Base-by-base conservation (phyloP, 257 asterid species). In the Penstemon davidsonii region DNA sequence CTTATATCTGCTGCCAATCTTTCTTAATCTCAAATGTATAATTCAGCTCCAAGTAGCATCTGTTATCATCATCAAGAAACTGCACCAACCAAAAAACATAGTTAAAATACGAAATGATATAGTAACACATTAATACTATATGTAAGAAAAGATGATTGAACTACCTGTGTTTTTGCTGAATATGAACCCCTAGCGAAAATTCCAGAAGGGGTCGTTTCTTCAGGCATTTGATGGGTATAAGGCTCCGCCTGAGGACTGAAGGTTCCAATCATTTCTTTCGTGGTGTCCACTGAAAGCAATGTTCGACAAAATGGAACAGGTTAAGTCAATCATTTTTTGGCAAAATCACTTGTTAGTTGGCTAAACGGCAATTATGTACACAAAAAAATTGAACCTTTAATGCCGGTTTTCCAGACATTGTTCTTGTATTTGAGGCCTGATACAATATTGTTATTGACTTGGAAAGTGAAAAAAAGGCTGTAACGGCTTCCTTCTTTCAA, bases 181-280 rank as follows among this genome's bases (percentile, higher is more conserved):
- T 94, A 94, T 4, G 99, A 82, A 60, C 99, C 99, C 72, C 96
- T 75, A 40, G 96, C 99, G 41, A 94, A 91, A 46, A 94, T 79
- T 57, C 99, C 99, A 60, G 97, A 77, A 5, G 99, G 99, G 47
- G 99, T 94, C 1, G 90, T 84, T 75, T 94, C 99, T 73, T 94
- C 97, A 0, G 92, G 97, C 97, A 94, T 94, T 72, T 84, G 87
- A 68, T 90, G 96, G 3, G 81, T 80, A 68, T 94, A 94, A 43
- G 96, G 89, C 73, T 91, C 97, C 6, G 68, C 25, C 85, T 88
- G 97, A 72, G 99, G 99, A 75, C 99, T 93, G 84, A 93, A 93
- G 63, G 97, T 91, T 63, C 99, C 99, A 5, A 93, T 90, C 97
- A 93, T 93, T 83, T 88, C 95, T 71, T 90, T 93, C 38, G 96